These are phyloP conservation scores for Stramenopiles sp. DNA, from an alignment of 352 stramenopile species.

Conservation along the genomic window DNA sequence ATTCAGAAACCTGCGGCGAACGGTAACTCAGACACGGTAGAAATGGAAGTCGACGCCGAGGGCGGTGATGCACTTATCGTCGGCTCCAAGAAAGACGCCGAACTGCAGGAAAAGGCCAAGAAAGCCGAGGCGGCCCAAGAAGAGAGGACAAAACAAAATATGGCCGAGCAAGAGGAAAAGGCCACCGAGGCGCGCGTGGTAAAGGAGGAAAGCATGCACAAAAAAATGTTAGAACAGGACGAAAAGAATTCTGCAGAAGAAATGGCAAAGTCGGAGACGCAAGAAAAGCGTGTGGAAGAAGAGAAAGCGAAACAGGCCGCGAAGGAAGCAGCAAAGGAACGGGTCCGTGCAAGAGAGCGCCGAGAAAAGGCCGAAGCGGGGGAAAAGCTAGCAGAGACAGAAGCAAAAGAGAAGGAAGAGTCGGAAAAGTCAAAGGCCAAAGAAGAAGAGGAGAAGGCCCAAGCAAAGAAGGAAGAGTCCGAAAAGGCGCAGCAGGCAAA, in stretches of 20 bases:
- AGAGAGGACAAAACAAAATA: neutral
- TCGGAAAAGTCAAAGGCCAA: neutral
- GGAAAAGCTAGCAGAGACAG: neutral
- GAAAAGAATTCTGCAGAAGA: neutral
- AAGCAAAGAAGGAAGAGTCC: neutral
- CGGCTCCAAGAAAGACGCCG: neutral
- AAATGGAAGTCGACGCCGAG: constrained; percentile 1
- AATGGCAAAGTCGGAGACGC: neutral
- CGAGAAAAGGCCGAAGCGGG: neutral
- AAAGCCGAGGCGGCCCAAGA: neutral
- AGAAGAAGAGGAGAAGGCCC: neutral
- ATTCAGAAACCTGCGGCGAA: neutral
- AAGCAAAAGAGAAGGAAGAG: neutral
- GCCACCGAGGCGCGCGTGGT: neutral
- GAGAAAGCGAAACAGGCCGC: neutral
- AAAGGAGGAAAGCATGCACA: neutral
- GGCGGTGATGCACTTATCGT: neutral
- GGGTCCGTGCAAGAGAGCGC: neutral
- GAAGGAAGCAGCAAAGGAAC: constrained; percentile 5
- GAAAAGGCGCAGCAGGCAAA: neutral
- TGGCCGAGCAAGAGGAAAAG: neutral
- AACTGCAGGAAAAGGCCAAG: neutral
- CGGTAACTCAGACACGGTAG: neutral
- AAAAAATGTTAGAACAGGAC: neutral
- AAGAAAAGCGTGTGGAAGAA: neutral